Conservation (phyloP, 2,329 filamentous ascomycete genomes). For the Aspergillus pseudoglaucus region DNA sequence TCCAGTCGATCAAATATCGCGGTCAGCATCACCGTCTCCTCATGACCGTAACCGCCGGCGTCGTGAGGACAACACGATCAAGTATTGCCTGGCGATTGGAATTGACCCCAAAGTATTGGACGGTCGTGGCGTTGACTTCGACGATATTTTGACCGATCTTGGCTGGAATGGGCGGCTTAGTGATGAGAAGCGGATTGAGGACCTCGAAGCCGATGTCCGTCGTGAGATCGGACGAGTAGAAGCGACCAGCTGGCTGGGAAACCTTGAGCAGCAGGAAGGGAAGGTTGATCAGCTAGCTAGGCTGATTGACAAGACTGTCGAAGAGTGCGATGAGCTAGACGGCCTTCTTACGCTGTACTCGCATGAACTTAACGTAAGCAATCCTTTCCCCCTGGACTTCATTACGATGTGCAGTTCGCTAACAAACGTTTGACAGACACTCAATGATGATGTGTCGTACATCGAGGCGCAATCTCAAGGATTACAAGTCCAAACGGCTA, state of each 20-base stretch:
- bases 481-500: slow-evolving; percentile 92
- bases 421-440: slow-evolving; percentile 54
- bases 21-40: slow-evolving; percentile 32
- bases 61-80: slow-evolving; percentile 66
- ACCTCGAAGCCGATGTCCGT: slow-evolving; percentile 74
- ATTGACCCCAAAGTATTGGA: slow-evolving; percentile 72
- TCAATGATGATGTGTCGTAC: slow-evolving; percentile 92
- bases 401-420: slow-evolving; percentile 13
- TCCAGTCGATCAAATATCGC: slow-evolving; percentile 19
- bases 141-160: slow-evolving; percentile 75
- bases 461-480: slow-evolving; percentile 97
- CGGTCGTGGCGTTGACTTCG: slow-evolving; percentile 70
- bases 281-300: slow-evolving; percentile 78
- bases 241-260: slow-evolving; percentile 84
- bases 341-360: slow-evolving; percentile 89
- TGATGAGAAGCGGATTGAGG: slow-evolving; percentile 67
- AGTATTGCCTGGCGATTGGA: slow-evolving; percentile 70
- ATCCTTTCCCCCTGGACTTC: not conserved
- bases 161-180: slow-evolving; percentile 79
- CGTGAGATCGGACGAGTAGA: slow-evolving; percentile 85
- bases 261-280: slow-evolving; percentile 79
- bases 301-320: slow-evolving; percentile 82
- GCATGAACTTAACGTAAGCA: slow-evolving; percentile 78
- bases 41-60: slow-evolving; percentile 54
- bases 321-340: slow-evolving; percentile 93